Percentiles rank a stretch among this genome's conserved stretches.
Conservation (phyloP, 192 early-diverging fungal species). For the Funneliformis geosporum region DNA sequence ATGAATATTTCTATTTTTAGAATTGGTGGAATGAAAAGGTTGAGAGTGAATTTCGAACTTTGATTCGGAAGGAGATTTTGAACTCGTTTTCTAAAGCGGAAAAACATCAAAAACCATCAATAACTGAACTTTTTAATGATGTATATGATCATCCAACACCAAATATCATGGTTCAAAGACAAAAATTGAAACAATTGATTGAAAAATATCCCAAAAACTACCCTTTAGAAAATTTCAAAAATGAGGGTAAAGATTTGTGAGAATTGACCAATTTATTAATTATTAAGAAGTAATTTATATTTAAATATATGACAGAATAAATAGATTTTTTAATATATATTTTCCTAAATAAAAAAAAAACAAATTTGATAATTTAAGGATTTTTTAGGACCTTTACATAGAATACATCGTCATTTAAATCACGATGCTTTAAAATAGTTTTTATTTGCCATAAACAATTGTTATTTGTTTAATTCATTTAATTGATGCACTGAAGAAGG, state of each 20-base stretch:
- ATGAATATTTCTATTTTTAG: not conserved
- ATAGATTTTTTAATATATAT: no score
- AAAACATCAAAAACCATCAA: slow-evolving; percentile 82
- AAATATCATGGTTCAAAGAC: slow-evolving; percentile 75
- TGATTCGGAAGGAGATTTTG: slow-evolving; percentile 72
- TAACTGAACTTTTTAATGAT: slow-evolving; percentile 87
- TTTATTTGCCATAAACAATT: no score
- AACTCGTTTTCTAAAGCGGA: slow-evolving; percentile 83
- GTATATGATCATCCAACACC: slow-evolving; percentile 88
- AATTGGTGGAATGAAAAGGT: slow-evolving; percentile 80
- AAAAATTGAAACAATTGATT: slow-evolving; percentile 76
- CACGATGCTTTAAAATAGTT: no score
- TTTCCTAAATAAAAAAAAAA: no score
- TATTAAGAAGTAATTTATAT: no score
- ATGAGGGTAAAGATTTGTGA: slow-evolving; percentile 26
- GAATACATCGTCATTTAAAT: no score
- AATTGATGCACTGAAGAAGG: no score
- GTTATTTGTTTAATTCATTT: no score
- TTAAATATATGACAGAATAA: no score
- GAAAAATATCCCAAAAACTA: slow-evolving; percentile 87
- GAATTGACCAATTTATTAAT: not conserved
- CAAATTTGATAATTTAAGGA: no score
- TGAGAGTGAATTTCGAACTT: slow-evolving; percentile 67
- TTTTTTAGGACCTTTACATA: no score
- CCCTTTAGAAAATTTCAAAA: slow-evolving; percentile 27